Evolutionary conservation across 2,329 filamentous ascomycete species (phyloP).

Genomic region (Annulohypoxylon truncatum): DNA sequence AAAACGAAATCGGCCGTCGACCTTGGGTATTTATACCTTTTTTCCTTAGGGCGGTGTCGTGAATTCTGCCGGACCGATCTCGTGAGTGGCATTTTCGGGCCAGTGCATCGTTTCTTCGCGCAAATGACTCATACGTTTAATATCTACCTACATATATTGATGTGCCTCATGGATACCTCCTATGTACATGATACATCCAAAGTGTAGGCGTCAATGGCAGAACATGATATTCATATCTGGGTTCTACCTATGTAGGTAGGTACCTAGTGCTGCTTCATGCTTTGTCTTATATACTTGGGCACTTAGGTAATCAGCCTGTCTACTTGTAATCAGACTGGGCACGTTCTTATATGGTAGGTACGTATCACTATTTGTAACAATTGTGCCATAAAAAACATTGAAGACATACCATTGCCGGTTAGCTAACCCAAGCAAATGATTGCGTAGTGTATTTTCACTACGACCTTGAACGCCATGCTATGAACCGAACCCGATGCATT

Average conservation of each 20-base stretch:
- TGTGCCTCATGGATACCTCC: too few species aligned
- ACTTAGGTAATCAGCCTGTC: not conserved
- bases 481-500: conserved; percentile 3
- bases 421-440: not conserved
- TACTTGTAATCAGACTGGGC: not conserved
- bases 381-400: not conserved
- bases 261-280: too few species aligned
- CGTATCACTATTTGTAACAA: not conserved
- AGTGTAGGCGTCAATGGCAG: too few species aligned
- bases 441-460: conserved; percentile 2
- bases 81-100: not conserved
- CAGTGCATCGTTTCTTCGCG: not conserved
- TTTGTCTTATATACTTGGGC: too few species aligned
- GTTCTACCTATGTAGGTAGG: too few species aligned
- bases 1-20: not conserved
- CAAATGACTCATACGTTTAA: too few species aligned
- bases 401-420: not conserved
- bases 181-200: too few species aligned
- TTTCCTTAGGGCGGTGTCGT: not conserved
- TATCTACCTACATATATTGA: too few species aligned
- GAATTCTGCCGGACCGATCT: not conserved
- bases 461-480: conserved; percentile 43
- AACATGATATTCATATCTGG: too few species aligned
- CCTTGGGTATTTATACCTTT: not conserved
- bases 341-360: not conserved